Percentiles rank a stretch among this genome's conserved stretches.
These are phyloP conservation scores for Hygrocybe coccinea DNA, from an alignment of 768 basidiomycete genomes.

Conservation along the genomic window DNA sequence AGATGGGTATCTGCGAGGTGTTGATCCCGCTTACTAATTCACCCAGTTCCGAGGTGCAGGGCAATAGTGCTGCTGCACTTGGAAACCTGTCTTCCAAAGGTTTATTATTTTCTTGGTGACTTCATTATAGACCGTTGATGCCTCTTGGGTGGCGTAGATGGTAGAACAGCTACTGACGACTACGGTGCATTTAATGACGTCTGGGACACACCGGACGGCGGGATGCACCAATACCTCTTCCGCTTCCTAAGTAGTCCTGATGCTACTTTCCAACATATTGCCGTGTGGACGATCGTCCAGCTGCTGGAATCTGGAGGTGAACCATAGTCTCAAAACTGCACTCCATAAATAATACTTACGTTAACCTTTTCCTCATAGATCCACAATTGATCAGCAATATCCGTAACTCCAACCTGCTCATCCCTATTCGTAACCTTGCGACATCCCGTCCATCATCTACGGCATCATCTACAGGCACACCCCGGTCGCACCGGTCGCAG, in stretches of 20 bases:
- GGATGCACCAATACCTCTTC: constrained; percentile 91
- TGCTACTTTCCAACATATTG: constrained; percentile 98
- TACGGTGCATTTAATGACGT: constrained; percentile 97
- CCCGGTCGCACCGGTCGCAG: constrained; percentile 62
- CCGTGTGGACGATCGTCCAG: constrained; percentile 99
- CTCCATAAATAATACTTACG: constrained; percentile 1
- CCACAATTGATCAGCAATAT: constrained; percentile 87
- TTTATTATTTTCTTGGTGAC: constrained; percentile 25
- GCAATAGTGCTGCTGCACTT: constrained; percentile 95
- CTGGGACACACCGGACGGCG: constrained; percentile 97
- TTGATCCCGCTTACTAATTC: constrained; percentile 96
- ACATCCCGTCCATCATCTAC: constrained; percentile 65
- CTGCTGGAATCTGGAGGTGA: constrained; percentile 90
- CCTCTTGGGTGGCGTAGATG: constrained; percentile 44
- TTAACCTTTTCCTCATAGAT: constrained; percentile 42
- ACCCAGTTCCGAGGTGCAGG: constrained; percentile 94
- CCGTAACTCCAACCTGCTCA: constrained; percentile 72
- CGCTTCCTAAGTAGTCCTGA: constrained; percentile 91
- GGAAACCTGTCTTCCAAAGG: constrained; percentile 98
- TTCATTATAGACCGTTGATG: constrained; percentile 3
- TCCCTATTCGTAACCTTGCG: constrained; percentile 82
- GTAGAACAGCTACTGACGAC: constrained; percentile 72
- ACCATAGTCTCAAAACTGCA: constrained; percentile 9
- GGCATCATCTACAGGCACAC: constrained; percentile 69
- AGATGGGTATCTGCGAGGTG: constrained; percentile 98